Conservation (phyloP, 2,329 filamentous ascomycete species). For the Penicillium sp. region DNA sequence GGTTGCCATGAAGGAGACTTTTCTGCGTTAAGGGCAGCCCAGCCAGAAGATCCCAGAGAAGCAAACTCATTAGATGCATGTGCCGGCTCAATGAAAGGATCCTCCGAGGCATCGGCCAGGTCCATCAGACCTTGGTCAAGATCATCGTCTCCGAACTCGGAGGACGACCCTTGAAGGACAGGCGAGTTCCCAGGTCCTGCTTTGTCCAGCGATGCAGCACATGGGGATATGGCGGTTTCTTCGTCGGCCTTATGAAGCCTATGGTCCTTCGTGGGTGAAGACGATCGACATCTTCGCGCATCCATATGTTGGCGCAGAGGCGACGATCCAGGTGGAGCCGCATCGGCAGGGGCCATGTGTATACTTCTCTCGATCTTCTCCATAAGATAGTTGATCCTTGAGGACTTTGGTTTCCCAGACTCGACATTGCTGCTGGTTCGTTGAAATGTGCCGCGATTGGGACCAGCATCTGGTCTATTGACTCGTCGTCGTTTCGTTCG, state of each 20-base stretch:
- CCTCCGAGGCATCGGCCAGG: slow-evolving; percentile 28
- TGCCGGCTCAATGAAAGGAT: slow-evolving; percentile 22
- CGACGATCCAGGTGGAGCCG: slow-evolving; percentile 37
- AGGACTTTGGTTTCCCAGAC: slow-evolving; percentile 35
- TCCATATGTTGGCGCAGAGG: slow-evolving; percentile 33
- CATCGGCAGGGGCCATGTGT: slow-evolving; percentile 26
- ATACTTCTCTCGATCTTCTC: slow-evolving; percentile 55
- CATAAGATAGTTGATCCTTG: slow-evolving; percentile 51
- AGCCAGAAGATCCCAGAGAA: slow-evolving; percentile 13
- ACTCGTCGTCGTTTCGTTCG: slow-evolving; percentile 55
- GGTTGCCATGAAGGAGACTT: slow-evolving; percentile 6
- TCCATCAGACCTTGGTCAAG: slow-evolving; percentile 41
- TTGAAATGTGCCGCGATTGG: slow-evolving; percentile 40
- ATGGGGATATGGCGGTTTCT: slow-evolving; percentile 1
- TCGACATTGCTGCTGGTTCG: slow-evolving; percentile 35
- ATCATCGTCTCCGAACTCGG: slow-evolving; percentile 43
- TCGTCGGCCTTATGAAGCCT: slow-evolving; percentile 3
- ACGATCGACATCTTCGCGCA: slow-evolving; percentile 24
- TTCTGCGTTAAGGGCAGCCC: slow-evolving; percentile 12
- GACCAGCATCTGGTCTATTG: slow-evolving; percentile 41
- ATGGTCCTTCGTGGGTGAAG: slow-evolving; percentile 26
- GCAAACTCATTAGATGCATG: slow-evolving; percentile 10
- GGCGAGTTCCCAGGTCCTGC: background rate
- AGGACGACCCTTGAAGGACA: slow-evolving; percentile 26
- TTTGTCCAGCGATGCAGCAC: background rate